Conservation (phyloP, 306 rosid species). For the Quillaja saponaria region DNA sequence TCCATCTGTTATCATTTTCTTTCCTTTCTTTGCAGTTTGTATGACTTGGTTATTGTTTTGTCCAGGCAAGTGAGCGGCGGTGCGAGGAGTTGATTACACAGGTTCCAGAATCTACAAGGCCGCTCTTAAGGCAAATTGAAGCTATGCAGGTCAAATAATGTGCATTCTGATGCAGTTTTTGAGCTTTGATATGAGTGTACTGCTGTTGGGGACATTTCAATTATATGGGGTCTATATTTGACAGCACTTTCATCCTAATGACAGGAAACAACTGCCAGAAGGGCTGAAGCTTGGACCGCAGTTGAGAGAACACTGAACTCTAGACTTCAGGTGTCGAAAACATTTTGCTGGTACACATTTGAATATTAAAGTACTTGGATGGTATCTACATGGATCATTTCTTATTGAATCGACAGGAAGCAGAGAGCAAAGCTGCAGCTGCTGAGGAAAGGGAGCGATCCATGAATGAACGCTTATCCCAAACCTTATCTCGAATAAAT, state of each 20-base stretch:
- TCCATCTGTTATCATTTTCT: constrained; percentile 13
- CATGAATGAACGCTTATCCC: constrained; percentile 87
- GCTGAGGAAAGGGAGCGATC: constrained; percentile 97
- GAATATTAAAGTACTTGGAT: constrained; percentile 3
- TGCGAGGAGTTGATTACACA: constrained; percentile 94
- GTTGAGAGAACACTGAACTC: constrained; percentile 94
- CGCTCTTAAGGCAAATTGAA: constrained; percentile 95
- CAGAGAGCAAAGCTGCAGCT: constrained; percentile 89
- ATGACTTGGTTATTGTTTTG: constrained; percentile 34
- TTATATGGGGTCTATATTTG: constrained; percentile 26
- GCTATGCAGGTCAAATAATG: constrained; percentile 82
- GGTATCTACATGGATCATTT: constrained; percentile 28
- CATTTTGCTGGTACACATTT: constrained; percentile 26
- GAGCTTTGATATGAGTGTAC: not conserved
- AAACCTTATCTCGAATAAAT: constrained; percentile 90
- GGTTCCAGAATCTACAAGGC: constrained; percentile 99
- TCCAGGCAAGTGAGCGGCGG: constrained; percentile 96
- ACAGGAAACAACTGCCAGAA: constrained; percentile 91
- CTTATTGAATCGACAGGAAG: constrained; percentile 68
- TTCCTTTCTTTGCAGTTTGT: constrained; percentile 28
- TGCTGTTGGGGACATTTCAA: constrained; percentile 24
- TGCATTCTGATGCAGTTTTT: constrained; percentile 22
- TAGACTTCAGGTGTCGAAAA: constrained; percentile 78
- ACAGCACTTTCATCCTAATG: constrained; percentile 34
- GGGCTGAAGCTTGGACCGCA: constrained; percentile 96